phyloP scores from a whole-genome alignment of 1,284 basidiomycete genomes.

The Amylostereum chailletii region DNA sequence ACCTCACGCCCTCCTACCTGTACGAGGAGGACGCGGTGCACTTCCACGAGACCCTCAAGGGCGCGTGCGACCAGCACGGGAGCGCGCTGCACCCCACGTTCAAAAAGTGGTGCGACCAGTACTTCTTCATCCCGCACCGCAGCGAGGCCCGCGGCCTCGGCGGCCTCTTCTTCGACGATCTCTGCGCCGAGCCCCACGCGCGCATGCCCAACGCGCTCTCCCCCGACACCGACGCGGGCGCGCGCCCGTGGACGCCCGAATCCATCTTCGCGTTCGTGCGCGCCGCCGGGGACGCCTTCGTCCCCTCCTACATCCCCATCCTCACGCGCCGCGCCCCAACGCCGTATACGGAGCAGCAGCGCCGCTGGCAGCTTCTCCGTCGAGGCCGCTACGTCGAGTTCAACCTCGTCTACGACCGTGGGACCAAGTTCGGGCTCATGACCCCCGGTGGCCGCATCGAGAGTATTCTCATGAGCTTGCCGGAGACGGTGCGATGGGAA shows the following conservation, averaged over 20 bases:
- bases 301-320: slow-evolving; percentile 87
- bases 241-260: slow-evolving; percentile 45
- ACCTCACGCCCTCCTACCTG: slow-evolving; percentile 92
- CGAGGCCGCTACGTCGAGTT: slow-evolving; percentile 92
- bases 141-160: slow-evolving; percentile 85
- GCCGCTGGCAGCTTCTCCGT: slow-evolving; percentile 86
- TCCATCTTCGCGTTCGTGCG: slow-evolving; percentile 75
- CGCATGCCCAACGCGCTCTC: slow-evolving; percentile 36
- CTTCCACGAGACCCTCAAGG: slow-evolving; percentile 80
- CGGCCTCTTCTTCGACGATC: slow-evolving; percentile 95
- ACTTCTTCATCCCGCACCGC: slow-evolving; percentile 95
- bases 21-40: slow-evolving; percentile 82
- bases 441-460: slow-evolving; percentile 90
- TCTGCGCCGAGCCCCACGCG: slow-evolving; percentile 52
- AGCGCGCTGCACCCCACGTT: slow-evolving; percentile 67
- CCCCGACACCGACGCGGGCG: slow-evolving; percentile 29
- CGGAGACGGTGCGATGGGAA: slow-evolving; percentile 90
- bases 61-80: slow-evolving; percentile 72
- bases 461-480: slow-evolving; percentile 89
- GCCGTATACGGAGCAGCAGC: slow-evolving; percentile 55
- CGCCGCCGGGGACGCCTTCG: slow-evolving; percentile 66
- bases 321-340: slow-evolving; percentile 48
- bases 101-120: slow-evolving; percentile 97
- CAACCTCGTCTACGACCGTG: slow-evolving; percentile 84
- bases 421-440: slow-evolving; percentile 83